These are phyloP conservation scores for Nematodospora valgi DNA, from an alignment of 805 yeast species.

Conservation along the genomic window DNA sequence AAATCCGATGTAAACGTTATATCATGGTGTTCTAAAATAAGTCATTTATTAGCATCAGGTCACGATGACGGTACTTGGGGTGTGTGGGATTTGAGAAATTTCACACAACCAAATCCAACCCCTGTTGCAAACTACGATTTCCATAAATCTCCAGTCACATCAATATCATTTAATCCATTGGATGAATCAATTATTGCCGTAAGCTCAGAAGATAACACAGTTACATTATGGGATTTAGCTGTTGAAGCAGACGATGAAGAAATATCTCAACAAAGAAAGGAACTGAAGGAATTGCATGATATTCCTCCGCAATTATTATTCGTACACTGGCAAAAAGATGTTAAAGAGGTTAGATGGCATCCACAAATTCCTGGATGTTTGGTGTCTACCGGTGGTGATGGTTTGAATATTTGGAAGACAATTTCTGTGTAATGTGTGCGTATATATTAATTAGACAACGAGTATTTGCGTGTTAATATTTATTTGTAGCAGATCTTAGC, in stretches of 20 bases:
- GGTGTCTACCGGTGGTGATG: slow-evolving; percentile 93
- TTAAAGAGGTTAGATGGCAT: slow-evolving; percentile 98
- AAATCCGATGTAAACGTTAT: slow-evolving; percentile 86
- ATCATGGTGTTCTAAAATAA: slow-evolving; percentile 89
- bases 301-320: slow-evolving; percentile 94
- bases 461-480: slow-evolving; percentile 6
- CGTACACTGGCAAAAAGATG: slow-evolving; percentile 98
- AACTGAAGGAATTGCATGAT: slow-evolving; percentile 74
- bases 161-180: slow-evolving; percentile 89
- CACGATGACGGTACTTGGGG: slow-evolving; percentile 98
- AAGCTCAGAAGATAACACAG: slow-evolving; percentile 94
- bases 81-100: slow-evolving; percentile 94
- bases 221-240: slow-evolving; percentile 95
- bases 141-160: slow-evolving; percentile 91
- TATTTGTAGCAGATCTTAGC: neutral
- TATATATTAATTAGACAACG: neutral
- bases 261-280: slow-evolving; percentile 78
- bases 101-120: slow-evolving; percentile 53
- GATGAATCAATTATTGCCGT: slow-evolving; percentile 97
- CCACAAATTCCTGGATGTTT: slow-evolving; percentile 94
- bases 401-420: slow-evolving; percentile 93
- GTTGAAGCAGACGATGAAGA: slow-evolving; percentile 99
- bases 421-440: slow-evolving; percentile 58
- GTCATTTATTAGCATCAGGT: slow-evolving; percentile 88
- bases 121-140: slow-evolving; percentile 95